A percentile compares a stretch with the other conserved stretches of the same genome.
Conservation (phyloP, 768 basidiomycete genomes). For the Boletus rex-veris region DNA sequence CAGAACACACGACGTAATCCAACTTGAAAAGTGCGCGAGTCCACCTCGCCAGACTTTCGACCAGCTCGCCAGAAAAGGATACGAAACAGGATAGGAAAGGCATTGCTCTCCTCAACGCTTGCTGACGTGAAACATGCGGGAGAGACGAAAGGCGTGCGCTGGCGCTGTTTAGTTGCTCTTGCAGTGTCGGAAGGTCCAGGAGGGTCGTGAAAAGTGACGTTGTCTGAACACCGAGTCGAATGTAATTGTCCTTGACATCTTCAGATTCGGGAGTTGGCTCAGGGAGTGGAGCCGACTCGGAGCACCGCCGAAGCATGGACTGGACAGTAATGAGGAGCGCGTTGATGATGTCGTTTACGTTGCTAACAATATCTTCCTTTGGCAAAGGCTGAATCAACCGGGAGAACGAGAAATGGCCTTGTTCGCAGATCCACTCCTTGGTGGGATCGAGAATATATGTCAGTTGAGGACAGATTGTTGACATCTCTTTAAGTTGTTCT, state of each 20-base stretch:
- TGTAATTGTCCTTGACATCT: conserved; percentile 44
- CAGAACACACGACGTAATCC: conserved; percentile 68
- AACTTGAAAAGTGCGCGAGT: conserved; percentile 82
- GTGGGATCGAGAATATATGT: conserved; percentile 27
- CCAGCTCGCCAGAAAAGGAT: conserved; percentile 51
- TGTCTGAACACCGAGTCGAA: conserved; percentile 45
- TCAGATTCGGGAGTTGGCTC: conserved; percentile 21
- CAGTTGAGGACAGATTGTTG: conserved; percentile 25
- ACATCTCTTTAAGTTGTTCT: conserved; percentile 26
- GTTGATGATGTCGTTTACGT: conserved; percentile 50
- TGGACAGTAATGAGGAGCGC: conserved; percentile 66
- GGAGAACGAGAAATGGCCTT: conserved; percentile 23
- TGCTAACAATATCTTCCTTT: not conserved
- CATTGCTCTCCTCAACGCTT: conserved; percentile 44
- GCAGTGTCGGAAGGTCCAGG: conserved; percentile 46
- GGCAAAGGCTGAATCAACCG: not conserved
- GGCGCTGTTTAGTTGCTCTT: conserved; percentile 38
- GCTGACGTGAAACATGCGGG: conserved; percentile 31
- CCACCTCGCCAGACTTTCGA: conserved; percentile 60
- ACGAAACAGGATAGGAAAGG: conserved; percentile 76
- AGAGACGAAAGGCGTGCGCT: conserved; percentile 39
- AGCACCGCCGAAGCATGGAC: conserved; percentile 44
- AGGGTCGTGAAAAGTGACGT: conserved; percentile 45
- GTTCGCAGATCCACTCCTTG: conserved; percentile 30
- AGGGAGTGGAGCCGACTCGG: conserved; percentile 15